Percentiles rank a stretch among this genome's conserved stretches.
phyloP scores from a whole-genome alignment of 768 basidiomycete species.

The Lactifluus rugatus region DNA sequence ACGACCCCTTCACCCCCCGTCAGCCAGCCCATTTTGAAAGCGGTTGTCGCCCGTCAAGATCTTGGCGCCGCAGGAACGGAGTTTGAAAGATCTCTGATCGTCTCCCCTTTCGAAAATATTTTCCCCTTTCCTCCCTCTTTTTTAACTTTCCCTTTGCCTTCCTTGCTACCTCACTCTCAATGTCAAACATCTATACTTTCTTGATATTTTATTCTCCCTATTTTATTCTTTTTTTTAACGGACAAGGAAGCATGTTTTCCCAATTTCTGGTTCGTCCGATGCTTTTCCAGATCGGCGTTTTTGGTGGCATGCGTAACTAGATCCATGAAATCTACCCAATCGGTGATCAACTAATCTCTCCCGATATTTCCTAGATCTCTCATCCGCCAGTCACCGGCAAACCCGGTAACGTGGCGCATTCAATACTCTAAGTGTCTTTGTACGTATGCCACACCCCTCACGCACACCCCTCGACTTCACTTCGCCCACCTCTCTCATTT shows the following conservation, averaged over 20 bases:
- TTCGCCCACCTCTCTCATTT: background rate
- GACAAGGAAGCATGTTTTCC: background rate
- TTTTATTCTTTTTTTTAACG: background rate
- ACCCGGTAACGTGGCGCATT: slow-evolving; percentile 16
- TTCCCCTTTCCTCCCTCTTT: background rate
- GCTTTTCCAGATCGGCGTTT: slow-evolving; percentile 21
- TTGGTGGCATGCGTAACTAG: slow-evolving; percentile 18
- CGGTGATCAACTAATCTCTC: slow-evolving; percentile 21
- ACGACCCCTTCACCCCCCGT: slow-evolving; percentile 1
- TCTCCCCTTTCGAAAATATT: slow-evolving; percentile 2
- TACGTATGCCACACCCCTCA: background rate
- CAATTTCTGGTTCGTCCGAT: slow-evolving; percentile 9
- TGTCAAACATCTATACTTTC: background rate
- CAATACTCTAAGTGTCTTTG: background rate
- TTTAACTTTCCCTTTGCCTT: background rate
- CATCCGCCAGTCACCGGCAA: slow-evolving; percentile 9
- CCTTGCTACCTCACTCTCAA: background rate
- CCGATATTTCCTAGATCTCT: slow-evolving; percentile 20
- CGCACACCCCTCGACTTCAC: background rate
- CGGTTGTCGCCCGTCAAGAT: slow-evolving; percentile 19
- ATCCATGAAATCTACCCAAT: slow-evolving; percentile 21
- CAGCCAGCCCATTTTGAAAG: slow-evolving; percentile 14
- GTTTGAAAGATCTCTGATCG: slow-evolving; percentile 20
- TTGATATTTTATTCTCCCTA: background rate
- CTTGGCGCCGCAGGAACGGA: slow-evolving; percentile 21